These are phyloP conservation scores for Tympanopsis confertula DNA, from an alignment of 2,329 filamentous ascomycete genomes.

Conservation along the genomic window DNA sequence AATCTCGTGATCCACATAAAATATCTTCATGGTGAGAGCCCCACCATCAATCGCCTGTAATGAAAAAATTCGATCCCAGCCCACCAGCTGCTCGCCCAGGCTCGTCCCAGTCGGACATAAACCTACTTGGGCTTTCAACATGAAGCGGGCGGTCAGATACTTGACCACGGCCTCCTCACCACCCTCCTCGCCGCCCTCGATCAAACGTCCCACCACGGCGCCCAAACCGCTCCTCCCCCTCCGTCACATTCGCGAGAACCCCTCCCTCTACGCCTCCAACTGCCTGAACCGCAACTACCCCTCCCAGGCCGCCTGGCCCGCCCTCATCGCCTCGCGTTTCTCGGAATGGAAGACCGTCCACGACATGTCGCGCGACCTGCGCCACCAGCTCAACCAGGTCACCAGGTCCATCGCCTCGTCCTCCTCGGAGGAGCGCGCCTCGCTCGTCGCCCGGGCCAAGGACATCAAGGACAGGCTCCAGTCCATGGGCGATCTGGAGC, in stretches of 20 bases:
- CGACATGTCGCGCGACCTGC: conserved; percentile 42
- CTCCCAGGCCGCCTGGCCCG: conserved; percentile 37
- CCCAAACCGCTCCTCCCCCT: conserved; percentile 51
- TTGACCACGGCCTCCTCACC: background rate
- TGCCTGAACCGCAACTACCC: conserved; percentile 67
- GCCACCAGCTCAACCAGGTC: conserved; percentile 56
- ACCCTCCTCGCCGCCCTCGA: background rate
- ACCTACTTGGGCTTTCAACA: too few relatives aligned
- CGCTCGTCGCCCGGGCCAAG: conserved; percentile 52
- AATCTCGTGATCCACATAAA: too few relatives aligned
- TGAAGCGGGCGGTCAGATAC: too few relatives aligned
- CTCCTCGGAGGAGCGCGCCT: conserved; percentile 24
- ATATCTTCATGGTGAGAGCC: too few relatives aligned
- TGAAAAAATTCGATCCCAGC: too few relatives aligned
- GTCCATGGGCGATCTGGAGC: conserved; percentile 48
- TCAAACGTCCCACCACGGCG: conserved; percentile 22
- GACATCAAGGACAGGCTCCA: conserved; percentile 50
- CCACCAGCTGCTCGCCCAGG: too few relatives aligned
- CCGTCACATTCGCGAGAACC: conserved; percentile 53
- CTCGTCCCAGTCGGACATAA: too few relatives aligned
- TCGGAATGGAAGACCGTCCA: conserved; percentile 50
- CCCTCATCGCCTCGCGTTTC: conserved; percentile 42
- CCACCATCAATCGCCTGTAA: too few relatives aligned
- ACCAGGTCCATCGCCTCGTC: conserved; percentile 36
- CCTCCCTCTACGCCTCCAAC: conserved; percentile 50